Base-by-base conservation (phyloP, 192 early-diverging fungal genomes). In the Backusella psychrophila region DNA sequence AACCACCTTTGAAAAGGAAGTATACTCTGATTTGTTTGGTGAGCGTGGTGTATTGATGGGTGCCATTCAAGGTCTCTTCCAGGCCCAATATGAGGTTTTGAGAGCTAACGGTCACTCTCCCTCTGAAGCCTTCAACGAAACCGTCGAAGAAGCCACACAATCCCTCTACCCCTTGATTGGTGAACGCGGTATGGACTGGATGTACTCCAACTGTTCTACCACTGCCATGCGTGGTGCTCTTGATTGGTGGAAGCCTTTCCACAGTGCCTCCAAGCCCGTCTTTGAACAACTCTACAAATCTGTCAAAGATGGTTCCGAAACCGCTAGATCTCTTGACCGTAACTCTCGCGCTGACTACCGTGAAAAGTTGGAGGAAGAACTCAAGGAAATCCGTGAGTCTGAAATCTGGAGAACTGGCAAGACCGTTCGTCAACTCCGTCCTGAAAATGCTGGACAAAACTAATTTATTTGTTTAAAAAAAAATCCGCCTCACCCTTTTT, bases 51-150 rank as follows among this genome's bases (percentile, higher is more conserved):
- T 97, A 42, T 89, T 99, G 79, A 99, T 97, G 97, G 97, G 97
- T 77, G 96, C 95, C 76, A 99, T 99, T 82, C 95, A 99, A 84
- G 97, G 97, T 38, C 82, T 95, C 49, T 99, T 99, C 90, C 87
- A 90, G 44, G 97, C 97, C 29, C 97, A 99, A 86, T 99, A 97
- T 85, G 97, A 99, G 63, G 96, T 97, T 38, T 89, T 99, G 74
- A 91, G 96, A 76, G 91, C 93, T 35, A 90, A 92, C 75, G 97
- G 81, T 75, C 96, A 99, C 91, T 90, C 92, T 36, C 97, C 97
- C 65, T 99, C 97, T 26, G 97, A 99, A 85, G 97, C 97, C 4
- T 99, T 96, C 91, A 99, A 99, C 89, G 97, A 99, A 88, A 99
- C 97, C 75, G 97, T 99, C 75, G 97, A 99, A 87, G 97, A 99